Evolutionary conservation across 495 filamentous ascomycete genomes (phyloP), one percentile per base, ranked within the genome.

Genomic region (Hypoxylon trugodes): DNA sequence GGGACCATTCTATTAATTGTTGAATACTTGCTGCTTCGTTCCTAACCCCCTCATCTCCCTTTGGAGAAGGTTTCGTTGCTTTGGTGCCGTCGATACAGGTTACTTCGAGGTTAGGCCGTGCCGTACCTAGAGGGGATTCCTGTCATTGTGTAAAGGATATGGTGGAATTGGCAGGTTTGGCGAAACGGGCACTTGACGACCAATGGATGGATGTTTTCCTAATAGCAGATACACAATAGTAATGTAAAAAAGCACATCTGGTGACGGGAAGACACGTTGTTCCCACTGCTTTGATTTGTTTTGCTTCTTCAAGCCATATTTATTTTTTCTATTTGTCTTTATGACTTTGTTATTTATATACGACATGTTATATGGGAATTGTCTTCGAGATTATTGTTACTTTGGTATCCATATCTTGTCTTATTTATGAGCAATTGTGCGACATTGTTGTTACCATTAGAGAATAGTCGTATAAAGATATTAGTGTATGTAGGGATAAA

Each of bases 161-260:
- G 54, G 51, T 55, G 58, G 59, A 64, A 59, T 51, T 59, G 60
- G 49, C 59, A 55, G 60, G 45, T 59, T 55, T 59, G 49, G 54
- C 53, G 59, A 65, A 59, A 16, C 1, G 60, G 55, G n/a, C n/a
- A 41, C 42, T 61, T 61, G 9, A 66, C 47, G 60, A 69, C 50
- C 30, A 46, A 36, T 46, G 48, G n/a, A n/a, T n/a, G n/a, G n/a
- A 65, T 60, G 59, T 55, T 65, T 56, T 64, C 59, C 18, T 59
- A 56, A 40, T 51, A 60, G 55, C 55, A 58, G 50, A 68, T 62
- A 69, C 60, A 66, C n/a, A 35, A 51, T 43, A 70, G 64, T 72
- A 72, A 68, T 70, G 66, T 67, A 69, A 58, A 71, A 46, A 59
- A 59, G 49, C 25, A 59, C 59, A 59, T 57, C 36, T 6, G 43